Percentiles rank a stretch among this genome's conserved stretches.
Evolutionary conservation across 2,329 filamentous ascomycete species (phyloP).

Genomic region (Fusarium goolgardi): DNA sequence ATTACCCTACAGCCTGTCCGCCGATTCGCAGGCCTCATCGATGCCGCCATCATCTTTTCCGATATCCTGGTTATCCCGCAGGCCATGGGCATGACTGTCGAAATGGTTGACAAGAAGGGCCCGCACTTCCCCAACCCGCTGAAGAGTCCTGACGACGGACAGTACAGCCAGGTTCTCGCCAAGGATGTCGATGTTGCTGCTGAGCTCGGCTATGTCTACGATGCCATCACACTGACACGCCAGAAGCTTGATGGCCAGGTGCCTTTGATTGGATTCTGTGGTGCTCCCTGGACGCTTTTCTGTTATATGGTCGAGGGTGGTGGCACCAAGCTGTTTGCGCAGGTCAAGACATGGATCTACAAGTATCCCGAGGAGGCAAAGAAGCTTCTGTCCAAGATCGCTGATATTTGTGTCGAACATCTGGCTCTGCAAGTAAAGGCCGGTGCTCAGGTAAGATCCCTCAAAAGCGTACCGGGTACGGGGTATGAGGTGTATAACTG

Average conservation of each 20-base stretch:
- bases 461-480: background rate
- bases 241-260: conserved; percentile 89
- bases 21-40: conserved; percentile 88
- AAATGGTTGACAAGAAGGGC: conserved; percentile 98
- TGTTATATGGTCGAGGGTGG: conserved; percentile 99
- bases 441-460: conserved; percentile 77
- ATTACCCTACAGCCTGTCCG: conserved; percentile 95
- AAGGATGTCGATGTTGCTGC: conserved; percentile 84
- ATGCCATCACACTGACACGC: conserved; percentile 90
- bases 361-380: conserved; percentile 85
- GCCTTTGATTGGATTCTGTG: conserved; percentile 95
- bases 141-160: conserved; percentile 79
- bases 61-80: conserved; percentile 98
- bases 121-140: conserved; percentile 93
- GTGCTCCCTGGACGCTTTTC: conserved; percentile 94
- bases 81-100: conserved; percentile 97
- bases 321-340: conserved; percentile 92
- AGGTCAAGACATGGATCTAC: conserved; percentile 97
- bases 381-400: conserved; percentile 87
- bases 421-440: conserved; percentile 91
- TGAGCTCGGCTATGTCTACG: conserved; percentile 94
- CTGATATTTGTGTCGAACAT: conserved; percentile 94
- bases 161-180: conserved; percentile 82
- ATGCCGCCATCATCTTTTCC: conserved; percentile 98
- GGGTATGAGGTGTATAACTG: background rate